A percentile compares a stretch with the other conserved stretches of the same genome.
Evolutionary conservation across 2,329 filamentous ascomycete genomes (phyloP).

Genomic region (Talaromyces atroroseus): DNA sequence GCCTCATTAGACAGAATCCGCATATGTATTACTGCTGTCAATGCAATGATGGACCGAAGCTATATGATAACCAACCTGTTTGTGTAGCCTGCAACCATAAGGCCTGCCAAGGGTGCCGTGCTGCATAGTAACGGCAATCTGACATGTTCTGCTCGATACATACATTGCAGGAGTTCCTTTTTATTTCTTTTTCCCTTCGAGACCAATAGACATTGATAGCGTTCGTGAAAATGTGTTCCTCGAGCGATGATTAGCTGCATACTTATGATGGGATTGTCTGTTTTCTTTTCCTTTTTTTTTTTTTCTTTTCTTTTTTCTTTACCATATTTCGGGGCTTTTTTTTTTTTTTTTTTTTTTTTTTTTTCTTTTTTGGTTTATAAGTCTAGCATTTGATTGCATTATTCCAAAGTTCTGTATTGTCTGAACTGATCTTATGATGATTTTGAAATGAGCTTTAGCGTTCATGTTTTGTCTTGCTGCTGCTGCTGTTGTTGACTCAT

Average conservation of each 20-base stretch:
- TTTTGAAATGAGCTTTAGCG: neutral
- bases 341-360: neutral
- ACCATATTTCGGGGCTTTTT: neutral
- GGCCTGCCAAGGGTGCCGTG: constrained; percentile 25
- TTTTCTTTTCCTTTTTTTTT: neutral
- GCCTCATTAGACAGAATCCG: constrained; percentile 1
- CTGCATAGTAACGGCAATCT: constrained; percentile 14
- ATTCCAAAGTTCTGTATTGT: neutral
- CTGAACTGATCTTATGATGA: neutral
- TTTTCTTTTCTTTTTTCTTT: neutral
- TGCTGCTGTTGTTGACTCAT: neutral
- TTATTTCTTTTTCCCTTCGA: neutral
- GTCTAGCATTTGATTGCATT: neutral
- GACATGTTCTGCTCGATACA: neutral
- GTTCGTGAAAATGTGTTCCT: neutral
- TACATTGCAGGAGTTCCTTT: neutral
- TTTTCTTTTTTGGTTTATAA: too few relatives aligned
- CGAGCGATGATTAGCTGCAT: neutral
- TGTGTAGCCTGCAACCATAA: constrained; percentile 31
- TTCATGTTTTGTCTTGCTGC: neutral
- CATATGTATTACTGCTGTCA: constrained; percentile 35
- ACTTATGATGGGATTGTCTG: neutral
- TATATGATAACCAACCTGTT: constrained; percentile 27
- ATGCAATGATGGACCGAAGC: constrained; percentile 36
- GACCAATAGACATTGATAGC: neutral